A percentile compares a stretch with the other conserved stretches of the same genome.
Conservation (phyloP, 805 yeast species). For the Diddensiella transvaalensis region DNA sequence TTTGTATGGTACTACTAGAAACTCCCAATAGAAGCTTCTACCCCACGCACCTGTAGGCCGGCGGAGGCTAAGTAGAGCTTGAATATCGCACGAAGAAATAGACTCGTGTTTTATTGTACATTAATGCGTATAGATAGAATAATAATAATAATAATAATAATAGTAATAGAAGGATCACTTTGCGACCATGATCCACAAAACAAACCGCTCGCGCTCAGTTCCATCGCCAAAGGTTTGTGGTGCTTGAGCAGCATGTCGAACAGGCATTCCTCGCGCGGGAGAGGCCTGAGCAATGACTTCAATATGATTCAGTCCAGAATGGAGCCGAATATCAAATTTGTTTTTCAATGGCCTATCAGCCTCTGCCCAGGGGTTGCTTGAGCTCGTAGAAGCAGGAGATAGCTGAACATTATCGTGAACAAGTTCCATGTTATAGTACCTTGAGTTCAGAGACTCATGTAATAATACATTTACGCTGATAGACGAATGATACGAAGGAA, state of each 20-base stretch:
- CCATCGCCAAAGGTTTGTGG: slow-evolving; percentile 12
- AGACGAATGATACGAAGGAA: slow-evolving; percentile 48
- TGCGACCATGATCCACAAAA: slow-evolving; percentile 17
- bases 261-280: slow-evolving; percentile 9
- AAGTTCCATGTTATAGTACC: slow-evolving; percentile 31
- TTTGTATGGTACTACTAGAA: too few relatives aligned
- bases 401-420: slow-evolving; percentile 32
- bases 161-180: too few relatives aligned
- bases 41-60: too few relatives aligned
- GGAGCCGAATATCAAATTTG: slow-evolving; percentile 31
- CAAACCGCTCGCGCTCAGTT: slow-evolving; percentile 17
- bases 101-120: too few relatives aligned
- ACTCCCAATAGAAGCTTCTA: too few relatives aligned
- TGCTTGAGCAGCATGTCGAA: slow-evolving; percentile 8
- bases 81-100: too few relatives aligned
- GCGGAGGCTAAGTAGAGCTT: too few relatives aligned
- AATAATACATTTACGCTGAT: slow-evolving; percentile 44
- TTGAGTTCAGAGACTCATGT: slow-evolving; percentile 37
- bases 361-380: slow-evolving; percentile 24
- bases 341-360: slow-evolving; percentile 21
- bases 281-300: slow-evolving; percentile 29
- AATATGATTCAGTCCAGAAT: slow-evolving; percentile 36
- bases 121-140: too few relatives aligned
- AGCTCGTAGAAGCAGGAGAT: slow-evolving; percentile 24
- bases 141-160: too few relatives aligned